phyloP scores from a whole-genome alignment of 768 basidiomycete genomes.

The Mycena indigotica region DNA sequence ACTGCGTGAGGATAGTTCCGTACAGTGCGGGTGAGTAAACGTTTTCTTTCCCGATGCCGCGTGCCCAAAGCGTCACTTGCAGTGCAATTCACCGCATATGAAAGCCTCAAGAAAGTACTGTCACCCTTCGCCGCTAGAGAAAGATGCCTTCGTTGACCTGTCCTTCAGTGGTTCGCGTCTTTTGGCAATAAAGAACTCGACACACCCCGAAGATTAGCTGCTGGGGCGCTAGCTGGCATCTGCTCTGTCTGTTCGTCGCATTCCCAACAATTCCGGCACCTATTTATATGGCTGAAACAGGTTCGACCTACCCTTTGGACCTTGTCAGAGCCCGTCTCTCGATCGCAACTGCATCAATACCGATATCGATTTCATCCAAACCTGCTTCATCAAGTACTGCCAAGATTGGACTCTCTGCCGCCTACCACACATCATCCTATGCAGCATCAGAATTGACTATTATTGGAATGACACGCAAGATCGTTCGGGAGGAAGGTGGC shows the following conservation, averaged over 20 bases:
- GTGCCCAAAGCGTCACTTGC: constrained; percentile 35
- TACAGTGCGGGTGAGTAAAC: constrained; percentile 48
- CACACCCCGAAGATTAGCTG: constrained; percentile 81
- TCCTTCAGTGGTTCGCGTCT: constrained; percentile 64
- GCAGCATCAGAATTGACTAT: constrained; percentile 62
- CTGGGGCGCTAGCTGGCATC: constrained; percentile 92
- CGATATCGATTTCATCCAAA: constrained; percentile 32
- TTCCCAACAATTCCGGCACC: constrained; percentile 6
- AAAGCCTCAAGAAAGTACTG: constrained; percentile 81
- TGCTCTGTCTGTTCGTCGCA: constrained; percentile 83
- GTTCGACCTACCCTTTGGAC: constrained; percentile 90
- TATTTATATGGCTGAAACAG: constrained; percentile 37
- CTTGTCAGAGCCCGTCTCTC: constrained; percentile 90
- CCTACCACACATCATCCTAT: constrained; percentile 52
- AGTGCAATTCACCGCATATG: constrained; percentile 87
- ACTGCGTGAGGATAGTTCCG: constrained; percentile 90
- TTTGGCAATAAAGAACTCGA: constrained; percentile 77
- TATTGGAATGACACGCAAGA: constrained; percentile 87
- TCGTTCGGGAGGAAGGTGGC: constrained; percentile 92
- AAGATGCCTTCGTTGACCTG: constrained; percentile 32
- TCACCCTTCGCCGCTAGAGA: not conserved
- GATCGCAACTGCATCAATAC: constrained; percentile 87
- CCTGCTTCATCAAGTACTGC: constrained; percentile 23
- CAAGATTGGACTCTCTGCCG: constrained; percentile 46
- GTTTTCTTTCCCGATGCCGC: not conserved